These are phyloP conservation scores for Linum tenue DNA, from an alignment of 345 rosid genomes.

Conservation along the genomic window DNA sequence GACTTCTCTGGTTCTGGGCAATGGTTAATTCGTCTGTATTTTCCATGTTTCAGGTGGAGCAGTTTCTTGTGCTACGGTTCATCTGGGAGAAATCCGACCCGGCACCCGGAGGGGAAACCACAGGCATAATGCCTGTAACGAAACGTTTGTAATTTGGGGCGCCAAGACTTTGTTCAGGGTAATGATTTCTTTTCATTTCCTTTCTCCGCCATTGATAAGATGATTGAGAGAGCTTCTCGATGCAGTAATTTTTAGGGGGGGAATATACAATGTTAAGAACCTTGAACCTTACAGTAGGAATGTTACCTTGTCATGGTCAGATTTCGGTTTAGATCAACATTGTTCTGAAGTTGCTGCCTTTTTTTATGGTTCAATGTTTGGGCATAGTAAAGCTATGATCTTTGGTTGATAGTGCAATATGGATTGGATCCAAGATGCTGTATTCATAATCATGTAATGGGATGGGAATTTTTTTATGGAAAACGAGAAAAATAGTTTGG, in stretches of 20 bases:
- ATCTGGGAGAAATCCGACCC: conserved; percentile 69
- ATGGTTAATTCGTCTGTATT: background rate
- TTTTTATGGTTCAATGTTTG: too few species aligned
- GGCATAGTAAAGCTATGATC: too few species aligned
- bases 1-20: background rate
- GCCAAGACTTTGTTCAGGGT: conserved; percentile 79
- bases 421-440: too few species aligned
- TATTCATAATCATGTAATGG: too few species aligned
- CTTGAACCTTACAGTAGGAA: background rate
- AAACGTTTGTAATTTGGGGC: conserved; percentile 90
- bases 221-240: background rate
- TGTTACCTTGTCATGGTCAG: too few species aligned
- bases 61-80: conserved; percentile 43
- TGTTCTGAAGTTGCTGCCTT: too few species aligned
- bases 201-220: background rate
- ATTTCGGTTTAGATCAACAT: too few species aligned
- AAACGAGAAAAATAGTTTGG: background rate
- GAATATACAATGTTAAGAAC: background rate
- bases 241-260: background rate
- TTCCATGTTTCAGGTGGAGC: conserved; percentile 52
- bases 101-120: conserved; percentile 80
- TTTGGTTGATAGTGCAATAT: too few species aligned
- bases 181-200: conserved; percentile 5
- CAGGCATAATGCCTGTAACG: conserved; percentile 65
- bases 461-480: too few species aligned